Evolutionary conservation across 2,329 filamentous ascomycete species (phyloP), one percentile per base, ranked within the genome.

Genomic region (Epichloe gansuensis): DNA sequence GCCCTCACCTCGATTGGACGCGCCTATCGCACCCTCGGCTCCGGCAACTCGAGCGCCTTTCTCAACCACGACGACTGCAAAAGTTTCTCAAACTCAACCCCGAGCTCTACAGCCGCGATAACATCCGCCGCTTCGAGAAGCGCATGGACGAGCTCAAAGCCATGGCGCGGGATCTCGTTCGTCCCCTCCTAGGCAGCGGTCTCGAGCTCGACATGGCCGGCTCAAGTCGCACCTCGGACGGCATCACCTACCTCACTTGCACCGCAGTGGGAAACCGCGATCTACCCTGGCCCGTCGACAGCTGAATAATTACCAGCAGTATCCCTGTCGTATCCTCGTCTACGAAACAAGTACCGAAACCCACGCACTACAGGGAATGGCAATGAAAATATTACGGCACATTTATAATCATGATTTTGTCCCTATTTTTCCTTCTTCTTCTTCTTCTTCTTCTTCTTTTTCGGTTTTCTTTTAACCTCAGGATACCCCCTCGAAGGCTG

Each of bases 11-110:
- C 80, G 15, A 67, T 81, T 1, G 89, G 89, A 3, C 81, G 85
- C 46, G 80, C 91, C 1, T 95, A 91, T 67, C 81, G 88, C 43
- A 77, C 85, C 2, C 75, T 96, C 8, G 90, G 89, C 35, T 77
- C 80, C 4, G 72, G 78, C 2, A 72, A 72, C 4, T 55, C 67
- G 13, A 72, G 80, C 0, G 74, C 77, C 0, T 96, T 93, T 63
- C 79, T 97, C 5, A 69, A 74, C 1, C 89, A 91, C 65, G 90
- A 95, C 58, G 91, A 95, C 58, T 86, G 91, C 65, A 96, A 95
- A 81, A 82, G 23, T 96, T 96, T 62, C 76, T 96, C 50, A 94
- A 95, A 66, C 73, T 91, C 23, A 84, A 81, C 11, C 86, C 88
- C 0, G 86, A 93, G 21, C 69, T 91, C 7, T 95, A 96, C 69